Conservation (phyloP, 2,329 filamentous ascomycete species). For the Pseudogymnoascus sp. region DNA sequence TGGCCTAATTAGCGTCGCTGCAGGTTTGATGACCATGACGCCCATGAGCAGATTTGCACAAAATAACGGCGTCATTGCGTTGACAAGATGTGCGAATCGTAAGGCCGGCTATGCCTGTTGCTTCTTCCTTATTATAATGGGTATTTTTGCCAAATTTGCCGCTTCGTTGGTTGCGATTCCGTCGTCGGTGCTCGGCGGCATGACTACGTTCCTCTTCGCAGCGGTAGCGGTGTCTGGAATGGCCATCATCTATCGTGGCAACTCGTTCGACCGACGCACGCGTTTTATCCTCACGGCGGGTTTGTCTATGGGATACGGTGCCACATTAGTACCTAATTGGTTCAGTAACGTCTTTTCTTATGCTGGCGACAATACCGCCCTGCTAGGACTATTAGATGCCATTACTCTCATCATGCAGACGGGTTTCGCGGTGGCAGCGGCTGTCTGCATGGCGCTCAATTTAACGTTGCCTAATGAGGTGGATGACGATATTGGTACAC, state of each 20-base stretch:
- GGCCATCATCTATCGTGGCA: constrained; percentile 49
- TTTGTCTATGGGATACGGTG: constrained; percentile 63
- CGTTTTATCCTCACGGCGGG: constrained; percentile 74
- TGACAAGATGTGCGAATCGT: constrained; percentile 74
- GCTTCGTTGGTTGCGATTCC: constrained; percentile 72
- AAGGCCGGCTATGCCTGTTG: constrained; percentile 72
- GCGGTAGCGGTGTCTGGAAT: constrained; percentile 71
- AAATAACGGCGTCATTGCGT: constrained; percentile 77
- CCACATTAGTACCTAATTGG: constrained; percentile 58
- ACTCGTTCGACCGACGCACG: constrained; percentile 65
- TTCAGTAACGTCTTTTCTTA: constrained; percentile 68
- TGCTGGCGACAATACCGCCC: constrained; percentile 53
- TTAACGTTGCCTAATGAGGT: neutral
- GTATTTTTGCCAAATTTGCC: constrained; percentile 78
- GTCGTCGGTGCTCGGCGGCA: constrained; percentile 54
- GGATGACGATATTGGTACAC: neutral
- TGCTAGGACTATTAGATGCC: constrained; percentile 68
- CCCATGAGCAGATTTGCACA: constrained; percentile 76
- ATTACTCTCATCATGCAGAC: constrained; percentile 66
- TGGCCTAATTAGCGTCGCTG: constrained; percentile 65
- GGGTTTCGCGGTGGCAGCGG: constrained; percentile 62
- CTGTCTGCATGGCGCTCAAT: neutral
- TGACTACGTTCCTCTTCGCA: constrained; percentile 74
- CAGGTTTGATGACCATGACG: constrained; percentile 71
- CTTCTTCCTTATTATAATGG: constrained; percentile 71